phyloP scores from a whole-genome alignment of 176 grass and related monocot species.

The Raddia guianensis region DNA sequence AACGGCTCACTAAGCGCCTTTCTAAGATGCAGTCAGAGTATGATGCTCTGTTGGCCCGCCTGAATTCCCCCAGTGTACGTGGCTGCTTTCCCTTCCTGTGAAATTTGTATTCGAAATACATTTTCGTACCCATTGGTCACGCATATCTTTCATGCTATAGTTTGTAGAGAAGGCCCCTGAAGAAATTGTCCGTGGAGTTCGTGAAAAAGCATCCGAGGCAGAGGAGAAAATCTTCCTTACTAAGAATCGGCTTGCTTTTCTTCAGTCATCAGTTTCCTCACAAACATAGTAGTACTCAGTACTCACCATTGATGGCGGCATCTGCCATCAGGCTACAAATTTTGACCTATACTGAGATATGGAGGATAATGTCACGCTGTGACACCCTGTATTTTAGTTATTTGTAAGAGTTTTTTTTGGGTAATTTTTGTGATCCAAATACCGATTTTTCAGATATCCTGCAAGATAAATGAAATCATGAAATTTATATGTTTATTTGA shows the following conservation, averaged over 20 bases:
- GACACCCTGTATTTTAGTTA: too few species aligned
- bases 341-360: slow-evolving; percentile 26
- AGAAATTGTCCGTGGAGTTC: slow-evolving; percentile 82
- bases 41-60: slow-evolving; percentile 72
- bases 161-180: slow-evolving; percentile 90
- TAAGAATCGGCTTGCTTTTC: slow-evolving; percentile 74
- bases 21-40: slow-evolving; percentile 94
- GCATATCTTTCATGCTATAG: slow-evolving; percentile 38
- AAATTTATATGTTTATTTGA: too few species aligned
- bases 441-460: too few species aligned
- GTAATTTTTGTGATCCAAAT: too few species aligned
- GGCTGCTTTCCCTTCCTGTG: background rate
- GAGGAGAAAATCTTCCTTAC: slow-evolving; percentile 91
- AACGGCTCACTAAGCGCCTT: slow-evolving; percentile 85
- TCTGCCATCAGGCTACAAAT: slow-evolving; percentile 7
- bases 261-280: slow-evolving; percentile 61
- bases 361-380: background rate
- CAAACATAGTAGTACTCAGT: background rate
- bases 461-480: too few species aligned
- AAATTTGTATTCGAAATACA: background rate
- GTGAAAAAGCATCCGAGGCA: slow-evolving; percentile 80
- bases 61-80: slow-evolving; percentile 74
- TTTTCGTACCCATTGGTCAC: background rate
- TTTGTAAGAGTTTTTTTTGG: too few species aligned
- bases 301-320: slow-evolving; percentile 5